Conservation (phyloP, 2,329 filamentous ascomycete genomes). For the Alternaria sp. region DNA sequence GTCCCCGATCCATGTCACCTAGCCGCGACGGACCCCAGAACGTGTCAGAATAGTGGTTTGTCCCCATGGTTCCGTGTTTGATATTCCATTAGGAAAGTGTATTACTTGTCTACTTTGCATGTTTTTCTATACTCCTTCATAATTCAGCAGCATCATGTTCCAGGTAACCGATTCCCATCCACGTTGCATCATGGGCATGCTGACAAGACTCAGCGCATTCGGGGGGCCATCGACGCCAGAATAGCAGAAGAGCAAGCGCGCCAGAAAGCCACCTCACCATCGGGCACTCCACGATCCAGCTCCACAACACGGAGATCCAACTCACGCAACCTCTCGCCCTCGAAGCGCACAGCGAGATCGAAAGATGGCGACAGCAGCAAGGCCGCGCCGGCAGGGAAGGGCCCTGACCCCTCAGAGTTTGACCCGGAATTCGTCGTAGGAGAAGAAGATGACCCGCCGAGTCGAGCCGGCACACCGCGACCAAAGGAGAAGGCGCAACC, state of each 20-base stretch:
- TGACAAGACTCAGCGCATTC: constrained; percentile 67
- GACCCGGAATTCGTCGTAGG: constrained; percentile 86
- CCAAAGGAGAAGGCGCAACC: constrained; percentile 51
- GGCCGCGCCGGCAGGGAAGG: constrained; percentile 57
- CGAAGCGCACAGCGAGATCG: constrained; percentile 37
- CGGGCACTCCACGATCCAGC: constrained; percentile 53
- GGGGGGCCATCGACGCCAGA: constrained; percentile 82
- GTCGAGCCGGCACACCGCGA: constrained; percentile 65
- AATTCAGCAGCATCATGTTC: constrained; percentile 40
- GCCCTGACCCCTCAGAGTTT: constrained; percentile 85
- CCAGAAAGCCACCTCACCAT: constrained; percentile 60
- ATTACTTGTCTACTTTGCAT: constrained; percentile 6
- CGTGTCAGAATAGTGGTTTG: constrained; percentile 12
- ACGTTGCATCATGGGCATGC: constrained; percentile 9
- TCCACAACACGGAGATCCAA: constrained; percentile 54
- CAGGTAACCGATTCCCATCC: constrained; percentile 29
- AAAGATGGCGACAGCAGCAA: constrained; percentile 45
- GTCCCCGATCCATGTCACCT: constrained; percentile 4
- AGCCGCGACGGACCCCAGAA: constrained; percentile 11
- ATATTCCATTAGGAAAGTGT: neutral
- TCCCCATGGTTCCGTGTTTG: neutral
- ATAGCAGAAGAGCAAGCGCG: constrained; percentile 92
- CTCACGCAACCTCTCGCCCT: constrained; percentile 51
- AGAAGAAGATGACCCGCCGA: constrained; percentile 73
- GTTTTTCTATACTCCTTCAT: constrained; percentile 16